phyloP scores from a whole-genome alignment of 2,329 filamentous ascomycete species.

The Fusarium floridanum region DNA sequence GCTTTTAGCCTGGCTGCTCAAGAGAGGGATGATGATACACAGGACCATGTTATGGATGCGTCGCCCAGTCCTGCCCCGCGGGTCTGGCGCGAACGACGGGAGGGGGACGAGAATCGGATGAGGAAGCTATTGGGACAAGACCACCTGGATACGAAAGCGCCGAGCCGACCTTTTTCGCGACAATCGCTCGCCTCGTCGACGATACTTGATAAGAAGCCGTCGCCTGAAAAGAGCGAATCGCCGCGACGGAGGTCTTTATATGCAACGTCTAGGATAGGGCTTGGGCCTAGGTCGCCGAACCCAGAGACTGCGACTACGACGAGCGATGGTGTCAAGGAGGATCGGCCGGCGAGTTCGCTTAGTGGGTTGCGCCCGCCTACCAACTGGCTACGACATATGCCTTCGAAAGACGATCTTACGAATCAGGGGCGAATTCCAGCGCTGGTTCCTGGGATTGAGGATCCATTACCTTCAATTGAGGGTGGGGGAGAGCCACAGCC shows the following conservation, averaged over 20 bases:
- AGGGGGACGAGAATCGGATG: slow-evolving; percentile 49
- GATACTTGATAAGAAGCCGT: slow-evolving; percentile 31
- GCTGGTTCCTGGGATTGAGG: slow-evolving; percentile 55
- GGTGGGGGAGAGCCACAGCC: slow-evolving; percentile 10
- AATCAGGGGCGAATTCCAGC: slow-evolving; percentile 53
- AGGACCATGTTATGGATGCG: slow-evolving; percentile 52
- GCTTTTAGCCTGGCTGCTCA: slow-evolving; percentile 54
- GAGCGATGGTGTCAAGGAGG: slow-evolving; percentile 26
- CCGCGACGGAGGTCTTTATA: slow-evolving; percentile 40
- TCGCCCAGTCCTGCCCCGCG: slow-evolving; percentile 67
- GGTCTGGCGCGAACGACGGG: slow-evolving; percentile 54
- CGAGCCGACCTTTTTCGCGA: slow-evolving; percentile 41
- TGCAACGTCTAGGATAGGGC: slow-evolving; percentile 42
- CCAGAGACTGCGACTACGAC: slow-evolving; percentile 17
- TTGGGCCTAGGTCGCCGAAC: slow-evolving; percentile 29
- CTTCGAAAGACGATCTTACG: slow-evolving; percentile 43
- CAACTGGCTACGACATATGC: slow-evolving; percentile 34
- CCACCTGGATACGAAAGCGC: slow-evolving; percentile 49
- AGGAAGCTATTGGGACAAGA: slow-evolving; percentile 48
- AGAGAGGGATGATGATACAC: slow-evolving; percentile 46
- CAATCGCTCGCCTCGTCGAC: slow-evolving; percentile 40
- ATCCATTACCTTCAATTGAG: slow-evolving; percentile 53
- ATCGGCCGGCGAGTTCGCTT: slow-evolving; percentile 16
- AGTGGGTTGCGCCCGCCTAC: slow-evolving; percentile 19
- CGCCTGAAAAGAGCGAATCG: slow-evolving; percentile 37